Evolutionary conservation across 768 basidiomycete genomes (phyloP).

Genomic region (Pulveroboletus sp.): DNA sequence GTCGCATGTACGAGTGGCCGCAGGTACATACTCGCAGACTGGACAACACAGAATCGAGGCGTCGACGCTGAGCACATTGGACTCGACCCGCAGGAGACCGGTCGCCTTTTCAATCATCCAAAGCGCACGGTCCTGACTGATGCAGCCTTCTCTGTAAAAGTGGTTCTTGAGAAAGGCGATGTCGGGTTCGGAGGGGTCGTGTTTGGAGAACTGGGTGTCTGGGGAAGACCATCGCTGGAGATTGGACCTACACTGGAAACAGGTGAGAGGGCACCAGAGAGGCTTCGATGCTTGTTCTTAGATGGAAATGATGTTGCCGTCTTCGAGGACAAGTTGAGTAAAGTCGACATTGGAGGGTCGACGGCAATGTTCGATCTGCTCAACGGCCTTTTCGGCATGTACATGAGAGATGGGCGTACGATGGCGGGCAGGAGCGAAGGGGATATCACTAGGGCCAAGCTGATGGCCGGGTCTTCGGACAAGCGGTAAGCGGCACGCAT

Average conservation of each 20-base stretch:
- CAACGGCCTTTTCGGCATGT: constrained; percentile 34
- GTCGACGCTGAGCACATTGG: constrained; percentile 91
- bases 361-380: constrained; percentile 40
- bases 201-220: constrained; percentile 83
- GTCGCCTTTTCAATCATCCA: constrained; percentile 90
- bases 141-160: constrained; percentile 92
- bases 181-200: constrained; percentile 89
- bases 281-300: constrained; percentile 89
- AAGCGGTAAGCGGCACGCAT: no score
- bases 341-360: constrained; percentile 72
- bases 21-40: constrained; percentile 98
- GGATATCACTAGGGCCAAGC: no score
- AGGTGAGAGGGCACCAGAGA: neutral
- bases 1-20: constrained; percentile 4
- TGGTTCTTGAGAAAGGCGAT: constrained; percentile 98
- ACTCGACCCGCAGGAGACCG: constrained; percentile 76
- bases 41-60: constrained; percentile 98
- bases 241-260: constrained; percentile 88
- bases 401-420: constrained; percentile 34
- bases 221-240: constrained; percentile 89
- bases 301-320: constrained; percentile 87
- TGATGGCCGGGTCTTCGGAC: no score
- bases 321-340: constrained; percentile 88
- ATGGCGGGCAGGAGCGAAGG: neutral
- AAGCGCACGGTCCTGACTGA: constrained; percentile 94